Evolutionary conservation across 345 rosid species (phyloP).

Genomic region (Gynandropsis gynandra): DNA sequence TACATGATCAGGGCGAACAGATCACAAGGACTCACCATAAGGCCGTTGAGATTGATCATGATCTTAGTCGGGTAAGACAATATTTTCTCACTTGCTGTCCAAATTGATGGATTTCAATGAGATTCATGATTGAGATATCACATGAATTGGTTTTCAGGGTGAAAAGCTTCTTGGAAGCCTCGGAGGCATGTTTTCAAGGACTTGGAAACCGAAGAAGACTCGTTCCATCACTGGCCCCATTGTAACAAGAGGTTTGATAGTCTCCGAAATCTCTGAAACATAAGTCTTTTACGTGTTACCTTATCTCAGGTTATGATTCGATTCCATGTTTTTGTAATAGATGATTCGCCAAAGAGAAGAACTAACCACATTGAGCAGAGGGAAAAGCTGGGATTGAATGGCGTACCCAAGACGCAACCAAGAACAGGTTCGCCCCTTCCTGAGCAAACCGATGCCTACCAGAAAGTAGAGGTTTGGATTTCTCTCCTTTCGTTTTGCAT

Average conservation of each 20-base stretch:
- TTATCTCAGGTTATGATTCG: background rate
- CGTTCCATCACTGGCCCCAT: constrained; percentile 59
- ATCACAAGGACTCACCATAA: constrained; percentile 51
- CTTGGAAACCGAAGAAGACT: constrained; percentile 90
- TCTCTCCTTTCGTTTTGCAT: background rate
- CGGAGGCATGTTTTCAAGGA: constrained; percentile 74
- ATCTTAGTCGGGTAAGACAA: constrained; percentile 70
- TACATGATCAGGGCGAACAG: constrained; percentile 88
- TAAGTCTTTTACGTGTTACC: constrained; percentile 5
- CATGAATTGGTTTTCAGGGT: constrained; percentile 48
- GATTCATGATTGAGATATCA: constrained; percentile 3
- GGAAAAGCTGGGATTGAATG: constrained; percentile 69
- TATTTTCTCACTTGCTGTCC: background rate
- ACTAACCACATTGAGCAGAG: constrained; percentile 53
- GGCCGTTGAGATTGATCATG: constrained; percentile 66
- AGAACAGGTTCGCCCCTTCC: constrained; percentile 30
- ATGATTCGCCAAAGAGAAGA: constrained; percentile 35
- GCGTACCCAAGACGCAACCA: constrained; percentile 33
- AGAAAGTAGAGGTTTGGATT: constrained; percentile 69
- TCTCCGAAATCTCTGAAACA: background rate
- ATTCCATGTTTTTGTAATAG: constrained; percentile 1
- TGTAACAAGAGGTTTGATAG: constrained; percentile 46
- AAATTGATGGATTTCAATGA: background rate
- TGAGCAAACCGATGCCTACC: constrained; percentile 48
- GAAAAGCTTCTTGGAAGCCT: constrained; percentile 92